Base-by-base conservation (phyloP, 2,329 filamentous ascomycete genomes). In the Monosporascus sp. region DNA sequence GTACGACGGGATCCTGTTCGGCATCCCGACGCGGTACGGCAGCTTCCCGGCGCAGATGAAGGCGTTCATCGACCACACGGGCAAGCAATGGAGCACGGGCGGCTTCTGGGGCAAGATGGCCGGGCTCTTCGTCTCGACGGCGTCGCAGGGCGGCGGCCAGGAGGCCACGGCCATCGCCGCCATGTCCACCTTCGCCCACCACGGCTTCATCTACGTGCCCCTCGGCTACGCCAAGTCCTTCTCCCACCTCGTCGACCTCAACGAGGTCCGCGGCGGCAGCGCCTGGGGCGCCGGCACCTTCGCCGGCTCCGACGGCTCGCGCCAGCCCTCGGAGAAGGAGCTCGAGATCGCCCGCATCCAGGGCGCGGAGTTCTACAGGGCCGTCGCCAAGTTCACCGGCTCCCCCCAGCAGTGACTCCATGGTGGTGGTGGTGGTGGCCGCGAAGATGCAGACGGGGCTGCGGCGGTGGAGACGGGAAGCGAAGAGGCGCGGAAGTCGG, bases 11-110 rank as follows among this genome's bases (percentile, higher is more conserved):
- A 86, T 97, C 78, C 86, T 99, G 60, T 82, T 97, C 65, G 94
- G 94, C 62, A 94, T 97, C 71, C 94, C 94, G 55, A 99, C 94
- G 50, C 85, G 94, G 62, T 99, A 90, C 77, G 94, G 94, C 65
- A 97, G 95, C 84, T 96, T 96, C 81, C 92, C 93, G 48, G 89
- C 87, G 19, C 94, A 99, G 77, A 97, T 89, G 89, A 97, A 94
- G 80, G 68, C 84, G 43, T 93, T 91, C 80, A 95, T 91, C 89
- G 94, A 99, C 79, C 82, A 83, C 74, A 92, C 91, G 24, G 93
- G 93, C 67, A 79, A 81, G 63, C 88, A 94, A 73, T 97, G 94
- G 94, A 75, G 80, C 57, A 72, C 74, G 16, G 93, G 93, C 58
- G 84, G 78, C 62, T 92, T 81, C 79, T 84, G 79, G 74, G 92